Evolutionary conservation across 2,329 filamentous ascomycete species (phyloP).

Genomic region (Neurospora sp.): DNA sequence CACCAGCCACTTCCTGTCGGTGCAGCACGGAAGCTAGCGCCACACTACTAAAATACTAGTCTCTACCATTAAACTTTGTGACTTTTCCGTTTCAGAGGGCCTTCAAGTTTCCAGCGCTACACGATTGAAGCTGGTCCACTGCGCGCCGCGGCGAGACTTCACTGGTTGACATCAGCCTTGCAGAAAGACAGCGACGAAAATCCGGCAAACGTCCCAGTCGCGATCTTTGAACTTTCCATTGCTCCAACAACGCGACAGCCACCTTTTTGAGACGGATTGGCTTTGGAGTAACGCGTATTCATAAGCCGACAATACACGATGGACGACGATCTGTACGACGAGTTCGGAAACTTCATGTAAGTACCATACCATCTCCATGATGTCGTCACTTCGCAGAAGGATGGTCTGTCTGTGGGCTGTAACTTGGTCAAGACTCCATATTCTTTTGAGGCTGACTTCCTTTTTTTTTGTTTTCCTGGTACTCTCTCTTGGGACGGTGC

Average conservation of each 20-base stretch:
- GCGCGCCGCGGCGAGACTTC: neutral
- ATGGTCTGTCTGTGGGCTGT: neutral
- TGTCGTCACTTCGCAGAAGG: neutral
- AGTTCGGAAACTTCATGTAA: conserved; percentile 22
- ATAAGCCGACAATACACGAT: conserved; percentile 12
- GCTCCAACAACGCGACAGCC: conserved; percentile 4
- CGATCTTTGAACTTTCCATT: conserved; percentile 6
- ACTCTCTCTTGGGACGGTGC: neutral
- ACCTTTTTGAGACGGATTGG: neutral
- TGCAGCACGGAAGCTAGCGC: neutral
- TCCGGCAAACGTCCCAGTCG: conserved; percentile 2
- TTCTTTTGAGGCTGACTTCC: neutral
- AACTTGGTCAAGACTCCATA: neutral
- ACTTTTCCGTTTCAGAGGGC: neutral
- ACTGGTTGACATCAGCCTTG: conserved; percentile 9
- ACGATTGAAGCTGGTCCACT: neutral
- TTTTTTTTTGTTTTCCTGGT: neutral
- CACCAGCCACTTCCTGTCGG: neutral
- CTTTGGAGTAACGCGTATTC: neutral
- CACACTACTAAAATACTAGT: neutral
- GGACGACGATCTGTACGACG: conserved; percentile 22
- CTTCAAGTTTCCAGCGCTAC: neutral
- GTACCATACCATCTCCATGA: neutral
- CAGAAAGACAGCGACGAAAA: conserved; percentile 7
- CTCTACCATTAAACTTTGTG: neutral